Percentiles rank a stretch among this genome's conserved stretches.
phyloP scores from a whole-genome alignment of 148 eudicot genomes.

The Spergularia bocconei region DNA sequence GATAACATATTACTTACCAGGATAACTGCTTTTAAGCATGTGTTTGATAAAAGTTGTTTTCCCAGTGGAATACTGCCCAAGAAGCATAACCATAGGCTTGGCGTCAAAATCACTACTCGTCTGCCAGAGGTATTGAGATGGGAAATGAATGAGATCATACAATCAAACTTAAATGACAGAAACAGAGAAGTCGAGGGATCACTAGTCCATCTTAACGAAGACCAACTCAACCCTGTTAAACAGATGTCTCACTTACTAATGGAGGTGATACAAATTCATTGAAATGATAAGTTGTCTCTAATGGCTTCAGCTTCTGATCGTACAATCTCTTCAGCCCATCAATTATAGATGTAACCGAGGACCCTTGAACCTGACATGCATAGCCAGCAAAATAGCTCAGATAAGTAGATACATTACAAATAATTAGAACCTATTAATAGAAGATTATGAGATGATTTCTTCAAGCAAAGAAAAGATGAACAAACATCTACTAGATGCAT shows the following conservation, averaged over 20 bases:
- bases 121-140: slow-evolving; percentile 32
- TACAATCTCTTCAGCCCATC: slow-evolving; percentile 88
- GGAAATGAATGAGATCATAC: not conserved
- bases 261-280: slow-evolving; percentile 70
- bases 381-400: not conserved
- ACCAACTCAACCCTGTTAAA: not conserved
- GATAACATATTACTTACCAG: slow-evolving; percentile 43
- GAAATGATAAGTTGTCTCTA: slow-evolving; percentile 66
- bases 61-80: slow-evolving; percentile 97
- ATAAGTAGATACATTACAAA: not conserved
- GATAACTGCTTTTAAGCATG: slow-evolving; percentile 70
- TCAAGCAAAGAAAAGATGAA: not conserved
- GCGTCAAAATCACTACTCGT: slow-evolving; percentile 82
- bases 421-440: not conserved
- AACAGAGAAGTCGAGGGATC: not conserved
- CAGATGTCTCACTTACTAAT: slow-evolving; percentile 49
- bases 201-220: not conserved
- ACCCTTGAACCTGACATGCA: slow-evolving; percentile 19
- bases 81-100: slow-evolving; percentile 96
- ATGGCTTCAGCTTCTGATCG: slow-evolving; percentile 73
- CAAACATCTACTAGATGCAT: too few relatives aligned
- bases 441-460: not conserved
- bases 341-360: slow-evolving; percentile 64
- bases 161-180: not conserved
- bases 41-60: slow-evolving; percentile 97